Conservation (phyloP, 805 yeast species). For the Wickerhamomyces chambardii region DNA sequence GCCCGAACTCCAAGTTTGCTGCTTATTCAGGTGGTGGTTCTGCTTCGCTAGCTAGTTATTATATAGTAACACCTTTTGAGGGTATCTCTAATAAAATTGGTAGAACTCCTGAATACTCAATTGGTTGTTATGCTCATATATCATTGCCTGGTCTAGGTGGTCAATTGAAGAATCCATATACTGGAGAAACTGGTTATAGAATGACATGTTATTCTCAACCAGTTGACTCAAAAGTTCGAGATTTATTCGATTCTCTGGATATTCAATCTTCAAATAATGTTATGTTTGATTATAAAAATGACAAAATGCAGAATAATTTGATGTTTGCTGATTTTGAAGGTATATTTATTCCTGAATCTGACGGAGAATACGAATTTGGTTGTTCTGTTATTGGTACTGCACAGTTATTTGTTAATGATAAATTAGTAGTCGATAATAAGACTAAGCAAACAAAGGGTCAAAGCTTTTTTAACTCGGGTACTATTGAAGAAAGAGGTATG, state of each 20-base stretch:
- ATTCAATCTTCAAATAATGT: slow-evolving; percentile 13
- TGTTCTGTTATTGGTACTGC: slow-evolving; percentile 46
- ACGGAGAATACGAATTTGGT: slow-evolving; percentile 44
- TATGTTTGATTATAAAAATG: slow-evolving; percentile 21
- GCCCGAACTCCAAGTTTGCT: slow-evolving; percentile 45
- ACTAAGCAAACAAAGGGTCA: slow-evolving; percentile 40
- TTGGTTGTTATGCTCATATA: slow-evolving; percentile 28
- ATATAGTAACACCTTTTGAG: slow-evolving; percentile 39
- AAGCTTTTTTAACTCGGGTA: slow-evolving; percentile 45
- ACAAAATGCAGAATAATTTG: slow-evolving; percentile 11
- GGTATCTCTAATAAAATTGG: slow-evolving; percentile 27
- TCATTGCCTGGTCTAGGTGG: slow-evolving; percentile 24
- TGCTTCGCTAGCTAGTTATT: slow-evolving; percentile 40
- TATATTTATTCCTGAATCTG: slow-evolving; percentile 33
- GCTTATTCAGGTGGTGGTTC: slow-evolving; percentile 57
- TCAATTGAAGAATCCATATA: slow-evolving; percentile 13
- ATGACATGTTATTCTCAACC: slow-evolving; percentile 18
- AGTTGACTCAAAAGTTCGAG: slow-evolving; percentile 9
- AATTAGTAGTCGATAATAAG: slow-evolving; percentile 46
- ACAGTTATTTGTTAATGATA: slow-evolving; percentile 40
- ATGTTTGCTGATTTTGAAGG: slow-evolving; percentile 42
- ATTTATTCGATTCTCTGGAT: slow-evolving; percentile 20
- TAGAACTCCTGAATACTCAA: slow-evolving; percentile 17
- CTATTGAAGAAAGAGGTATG: slow-evolving; percentile 36
- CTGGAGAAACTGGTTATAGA: slow-evolving; percentile 16